These are phyloP conservation scores for Sporothrix pallida DNA, from an alignment of 2,329 filamentous ascomycete species.

Conservation along the genomic window DNA sequence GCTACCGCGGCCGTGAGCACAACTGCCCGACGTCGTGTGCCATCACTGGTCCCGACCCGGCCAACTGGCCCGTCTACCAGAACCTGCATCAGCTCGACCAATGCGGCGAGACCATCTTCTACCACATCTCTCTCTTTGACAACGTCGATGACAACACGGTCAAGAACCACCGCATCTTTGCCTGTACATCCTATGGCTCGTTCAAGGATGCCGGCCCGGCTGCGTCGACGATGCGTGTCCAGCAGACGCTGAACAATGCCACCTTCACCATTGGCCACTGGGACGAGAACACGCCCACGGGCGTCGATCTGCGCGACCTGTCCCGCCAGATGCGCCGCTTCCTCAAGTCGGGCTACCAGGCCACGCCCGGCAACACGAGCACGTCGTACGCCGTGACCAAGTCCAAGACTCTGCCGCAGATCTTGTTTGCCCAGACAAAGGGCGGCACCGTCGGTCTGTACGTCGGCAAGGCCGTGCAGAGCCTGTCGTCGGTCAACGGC, in stretches of 20 bases:
- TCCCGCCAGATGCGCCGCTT: conserved; percentile 44
- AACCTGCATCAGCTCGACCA: conserved; percentile 23
- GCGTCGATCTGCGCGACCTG: conserved; percentile 39
- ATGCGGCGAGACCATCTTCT: conserved; percentile 33
- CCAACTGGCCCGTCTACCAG: conserved; percentile 34
- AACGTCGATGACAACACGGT: conserved; percentile 24
- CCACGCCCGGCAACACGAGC: background rate
- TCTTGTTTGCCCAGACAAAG: conserved; percentile 44
- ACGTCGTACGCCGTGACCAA: background rate
- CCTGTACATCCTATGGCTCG: conserved; percentile 39
- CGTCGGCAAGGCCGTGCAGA: conserved; percentile 45
- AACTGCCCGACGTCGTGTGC: conserved; percentile 32
- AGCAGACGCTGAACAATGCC: conserved; percentile 37
- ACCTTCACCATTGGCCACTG: conserved; percentile 43
- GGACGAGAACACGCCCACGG: conserved; percentile 33
- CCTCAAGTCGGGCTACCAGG: conserved; percentile 38
- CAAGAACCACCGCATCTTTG: conserved; percentile 33
- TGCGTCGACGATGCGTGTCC: conserved; percentile 14
- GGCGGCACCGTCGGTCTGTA: conserved; percentile 46
- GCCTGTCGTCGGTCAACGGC: conserved; percentile 31
- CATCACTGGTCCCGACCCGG: conserved; percentile 23
- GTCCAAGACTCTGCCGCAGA: conserved; percentile 35
- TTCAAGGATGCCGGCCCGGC: background rate
- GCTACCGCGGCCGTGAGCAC: conserved; percentile 22
- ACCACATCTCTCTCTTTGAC: conserved; percentile 33